Evolutionary conservation across 768 basidiomycete species (phyloP).

Genomic region (Daedaleopsis sinensis): DNA sequence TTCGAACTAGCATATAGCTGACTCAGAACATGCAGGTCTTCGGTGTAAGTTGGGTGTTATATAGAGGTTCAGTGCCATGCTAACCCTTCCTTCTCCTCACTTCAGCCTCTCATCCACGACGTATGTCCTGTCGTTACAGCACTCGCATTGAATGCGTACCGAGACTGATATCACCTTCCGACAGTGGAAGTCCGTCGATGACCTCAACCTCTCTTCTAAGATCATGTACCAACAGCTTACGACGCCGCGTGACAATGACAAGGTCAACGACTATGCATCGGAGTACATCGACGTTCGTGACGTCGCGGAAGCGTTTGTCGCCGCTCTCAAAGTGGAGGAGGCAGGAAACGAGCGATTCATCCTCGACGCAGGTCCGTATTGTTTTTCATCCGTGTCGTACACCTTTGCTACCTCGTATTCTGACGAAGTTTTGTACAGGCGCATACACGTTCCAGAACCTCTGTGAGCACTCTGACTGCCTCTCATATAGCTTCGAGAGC

Average conservation of each 20-base stretch:
- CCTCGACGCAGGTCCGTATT: slow-evolving; percentile 12
- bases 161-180: background rate
- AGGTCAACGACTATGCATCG: slow-evolving; percentile 28
- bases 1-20: too few species aligned
- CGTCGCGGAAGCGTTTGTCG: slow-evolving; percentile 33
- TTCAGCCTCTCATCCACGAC: slow-evolving; percentile 9
- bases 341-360: slow-evolving; percentile 44
- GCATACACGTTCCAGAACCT: slow-evolving; percentile 21
- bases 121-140: background rate
- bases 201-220: slow-evolving; percentile 14
- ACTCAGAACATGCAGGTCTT: too few species aligned
- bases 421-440: background rate
- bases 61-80: too few species aligned
- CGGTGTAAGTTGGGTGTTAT: slow-evolving; percentile 14
- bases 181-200: slow-evolving; percentile 6
- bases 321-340: slow-evolving; percentile 30
- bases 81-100: background rate
- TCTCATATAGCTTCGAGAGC: background rate
- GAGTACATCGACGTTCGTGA: slow-evolving; percentile 38
- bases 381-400: too few species aligned
- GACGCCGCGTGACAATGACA: slow-evolving; percentile 36
- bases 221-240: slow-evolving; percentile 45
- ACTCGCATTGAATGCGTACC: too few species aligned
- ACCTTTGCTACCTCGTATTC: too few species aligned
- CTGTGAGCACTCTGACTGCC: slow-evolving; percentile 2